These are phyloP conservation scores for Cajanus cajan DNA, from an alignment of 306 rosid genomes.

Conservation along the genomic window DNA sequence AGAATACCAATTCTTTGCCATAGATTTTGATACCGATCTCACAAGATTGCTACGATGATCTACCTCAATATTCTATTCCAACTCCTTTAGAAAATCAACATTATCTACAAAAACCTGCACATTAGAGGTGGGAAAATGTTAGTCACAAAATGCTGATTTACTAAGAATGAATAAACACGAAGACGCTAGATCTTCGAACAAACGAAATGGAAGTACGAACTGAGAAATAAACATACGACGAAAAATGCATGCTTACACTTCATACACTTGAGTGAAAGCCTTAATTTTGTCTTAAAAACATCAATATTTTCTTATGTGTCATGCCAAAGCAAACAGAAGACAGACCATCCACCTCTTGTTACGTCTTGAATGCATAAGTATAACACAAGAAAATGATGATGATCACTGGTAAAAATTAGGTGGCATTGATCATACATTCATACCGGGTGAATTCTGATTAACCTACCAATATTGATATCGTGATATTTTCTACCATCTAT, in stretches of 20 bases:
- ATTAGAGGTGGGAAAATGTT: slow-evolving; percentile 13
- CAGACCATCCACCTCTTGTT: neutral
- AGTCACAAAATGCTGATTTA: slow-evolving; percentile 20
- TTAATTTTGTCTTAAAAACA: neutral
- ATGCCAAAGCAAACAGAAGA: neutral
- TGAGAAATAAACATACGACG: neutral
- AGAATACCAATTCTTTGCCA: slow-evolving; percentile 31
- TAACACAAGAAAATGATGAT: neutral
- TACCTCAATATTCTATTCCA: slow-evolving; percentile 61
- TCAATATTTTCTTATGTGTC: neutral
- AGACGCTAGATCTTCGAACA: slow-evolving; percentile 1
- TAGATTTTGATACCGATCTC: slow-evolving; percentile 29
- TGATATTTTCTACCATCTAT: neutral
- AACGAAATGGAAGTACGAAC: slow-evolving; percentile 18
- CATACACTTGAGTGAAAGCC: neutral
- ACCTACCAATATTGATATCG: neutral
- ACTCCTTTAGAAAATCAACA: slow-evolving; percentile 86
- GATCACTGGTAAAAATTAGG: neutral
- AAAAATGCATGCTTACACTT: slow-evolving; percentile 1
- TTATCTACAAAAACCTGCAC: slow-evolving; percentile 97
- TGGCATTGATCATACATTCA: neutral
- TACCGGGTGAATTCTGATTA: slow-evolving; percentile 1
- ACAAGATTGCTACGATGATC: slow-evolving; percentile 20
- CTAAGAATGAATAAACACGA: slow-evolving; percentile 12
- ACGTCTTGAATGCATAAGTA: neutral